These are phyloP conservation scores for Eremochloa ophiuroides DNA, from an alignment of 176 grass and related monocot species.

Conservation along the genomic window DNA sequence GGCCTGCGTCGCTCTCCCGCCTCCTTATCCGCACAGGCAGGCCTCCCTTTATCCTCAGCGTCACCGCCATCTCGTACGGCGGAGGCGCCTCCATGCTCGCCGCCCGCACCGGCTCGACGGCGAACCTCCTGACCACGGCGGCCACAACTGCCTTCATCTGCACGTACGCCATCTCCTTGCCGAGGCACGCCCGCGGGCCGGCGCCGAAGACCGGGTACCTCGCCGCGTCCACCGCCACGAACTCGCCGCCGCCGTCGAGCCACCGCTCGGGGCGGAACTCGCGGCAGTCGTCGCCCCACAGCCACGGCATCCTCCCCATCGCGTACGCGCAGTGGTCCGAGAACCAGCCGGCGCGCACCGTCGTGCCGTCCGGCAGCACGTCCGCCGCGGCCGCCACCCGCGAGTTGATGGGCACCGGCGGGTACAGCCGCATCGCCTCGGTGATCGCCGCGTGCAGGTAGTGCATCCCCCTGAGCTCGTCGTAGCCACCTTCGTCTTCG, in stretches of 20 bases:
- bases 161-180: slow-evolving; percentile 71
- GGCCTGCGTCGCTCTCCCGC: not conserved
- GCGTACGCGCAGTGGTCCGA: slow-evolving; percentile 55
- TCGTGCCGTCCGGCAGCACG: slow-evolving; percentile 67
- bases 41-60: slow-evolving; percentile 48
- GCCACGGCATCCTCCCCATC: slow-evolving; percentile 50
- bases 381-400: slow-evolving; percentile 30
- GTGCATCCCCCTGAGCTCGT: slow-evolving; percentile 45
- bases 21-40: slow-evolving; percentile 45
- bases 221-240: slow-evolving; percentile 31
- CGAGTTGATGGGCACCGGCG: slow-evolving; percentile 66
- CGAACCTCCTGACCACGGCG: slow-evolving; percentile 40
- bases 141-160: slow-evolving; percentile 69
- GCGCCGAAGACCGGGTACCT: slow-evolving; percentile 59
- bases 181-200: slow-evolving; percentile 53
- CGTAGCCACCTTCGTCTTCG: not conserved
- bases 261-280: slow-evolving; percentile 55
- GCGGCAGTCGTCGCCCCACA: slow-evolving; percentile 47
- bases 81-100: slow-evolving; percentile 25
- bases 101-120: slow-evolving; percentile 13
- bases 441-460: slow-evolving; percentile 66
- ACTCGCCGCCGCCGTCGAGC: slow-evolving; percentile 38
- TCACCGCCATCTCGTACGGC: slow-evolving; percentile 43
- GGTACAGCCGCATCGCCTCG: slow-evolving; percentile 73
- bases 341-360: slow-evolving; percentile 58